Base-by-base conservation (phyloP, 2,329 filamentous ascomycete genomes). In the Colletotrichum magnum region DNA sequence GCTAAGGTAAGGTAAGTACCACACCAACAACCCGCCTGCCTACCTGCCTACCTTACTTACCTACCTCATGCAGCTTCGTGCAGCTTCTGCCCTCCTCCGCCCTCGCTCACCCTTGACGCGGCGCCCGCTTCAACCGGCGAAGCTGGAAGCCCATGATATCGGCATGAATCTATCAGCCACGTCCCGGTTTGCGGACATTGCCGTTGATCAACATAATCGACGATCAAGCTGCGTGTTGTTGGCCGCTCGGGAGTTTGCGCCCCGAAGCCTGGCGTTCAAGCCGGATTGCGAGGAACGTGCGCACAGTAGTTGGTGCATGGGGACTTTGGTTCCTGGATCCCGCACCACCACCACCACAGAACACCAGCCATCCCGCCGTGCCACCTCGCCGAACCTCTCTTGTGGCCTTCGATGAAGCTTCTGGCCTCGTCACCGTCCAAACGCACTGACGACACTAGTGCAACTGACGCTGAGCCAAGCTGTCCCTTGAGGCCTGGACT, bases 401-500 rank as follows among this genome's bases (percentile, higher is more conserved):
- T 54, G 36, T 24, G 50, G 41, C 50, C 48, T 65, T 69, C 50
- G 54, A 69, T 32, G 24, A 59, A 54, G 41, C 21, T 65, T 69
- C 66, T 56, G 61, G 66, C 32, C 54, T 65, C 50, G 43, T 50
- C 15, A 24, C 28, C 54, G n/a, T 45, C 60, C 47, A 15, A 15
- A 50, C 61, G 53, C 61, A 59, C 61, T 51, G 48, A 32, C 54
- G 56, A 48, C 61, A 50, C 54, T 51, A 51, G 16, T 6, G n/a
- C 54, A 51, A 56, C 32, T 65, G 61, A 59, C 48, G 45, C 60
- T 64, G 21, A 21, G 53, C 28, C 60, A 54, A 68, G 65, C 60
- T 54, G 24, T 18, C 50, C 48, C 21, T 64, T 48, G 24, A 9
- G 32, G 7, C 32, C 32, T 36, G 21, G 21, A 54, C 36, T 58